These are phyloP conservation scores for Hypoxylon sp. DNA, from an alignment of 2,329 filamentous ascomycete genomes.

Conservation along the genomic window DNA sequence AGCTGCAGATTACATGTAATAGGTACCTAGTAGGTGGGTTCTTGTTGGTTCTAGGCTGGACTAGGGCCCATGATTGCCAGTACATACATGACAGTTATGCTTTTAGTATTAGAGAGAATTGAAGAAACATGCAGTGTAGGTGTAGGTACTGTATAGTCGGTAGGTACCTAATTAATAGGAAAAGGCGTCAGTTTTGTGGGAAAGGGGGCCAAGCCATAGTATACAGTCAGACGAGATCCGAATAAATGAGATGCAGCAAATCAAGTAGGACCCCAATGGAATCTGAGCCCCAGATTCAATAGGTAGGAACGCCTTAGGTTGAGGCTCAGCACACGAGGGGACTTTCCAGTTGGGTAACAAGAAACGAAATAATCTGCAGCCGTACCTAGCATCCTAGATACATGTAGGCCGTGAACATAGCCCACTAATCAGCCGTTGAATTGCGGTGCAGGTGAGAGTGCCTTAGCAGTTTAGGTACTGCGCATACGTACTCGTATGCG, in stretches of 20 bases:
- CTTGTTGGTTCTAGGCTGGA: constrained; percentile 11
- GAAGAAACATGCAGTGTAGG: too few relatives aligned
- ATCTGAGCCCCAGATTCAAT: not conserved
- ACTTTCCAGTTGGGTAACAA: constrained; percentile 10
- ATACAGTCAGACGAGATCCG: not conserved
- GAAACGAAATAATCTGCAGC: constrained; percentile 1
- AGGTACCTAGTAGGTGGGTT: not conserved
- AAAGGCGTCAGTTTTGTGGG: not conserved
- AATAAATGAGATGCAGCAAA: not conserved
- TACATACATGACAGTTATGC: not conserved
- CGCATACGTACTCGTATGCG: not conserved
- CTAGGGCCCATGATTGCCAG: not conserved
- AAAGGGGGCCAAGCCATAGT: not conserved
- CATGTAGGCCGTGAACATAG: not conserved
- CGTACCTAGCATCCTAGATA: not conserved
- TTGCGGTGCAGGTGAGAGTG: not conserved
- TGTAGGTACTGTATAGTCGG: not conserved
- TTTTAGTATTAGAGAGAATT: not conserved
- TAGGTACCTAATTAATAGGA: not conserved
- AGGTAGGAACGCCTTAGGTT: not conserved
- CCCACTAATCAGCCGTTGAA: constrained; percentile 6
- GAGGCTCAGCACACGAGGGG: constrained; percentile 23
- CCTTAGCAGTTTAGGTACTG: not conserved
- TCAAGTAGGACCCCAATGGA: not conserved
- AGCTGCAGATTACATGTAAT: constrained; percentile 3